Conservation (phyloP, 805 yeast genomes). For the Phaffomyces thermotolerans region DNA sequence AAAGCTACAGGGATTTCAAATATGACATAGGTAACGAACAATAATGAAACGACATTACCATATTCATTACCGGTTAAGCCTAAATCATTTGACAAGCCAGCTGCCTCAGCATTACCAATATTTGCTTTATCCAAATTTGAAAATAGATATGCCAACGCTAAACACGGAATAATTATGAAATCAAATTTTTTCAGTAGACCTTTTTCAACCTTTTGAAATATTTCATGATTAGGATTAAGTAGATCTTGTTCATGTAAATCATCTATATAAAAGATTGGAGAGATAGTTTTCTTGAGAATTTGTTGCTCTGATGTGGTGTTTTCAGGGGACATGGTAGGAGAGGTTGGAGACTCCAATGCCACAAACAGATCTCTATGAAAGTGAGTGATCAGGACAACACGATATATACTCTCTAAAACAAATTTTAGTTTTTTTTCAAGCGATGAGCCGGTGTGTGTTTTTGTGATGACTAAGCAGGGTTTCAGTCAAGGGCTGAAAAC, state of each 20-base stretch:
- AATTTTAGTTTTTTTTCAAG: no score
- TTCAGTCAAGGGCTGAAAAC: no score
- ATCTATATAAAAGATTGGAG: no score
- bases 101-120: slow-evolving; percentile 52
- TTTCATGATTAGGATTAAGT: slow-evolving; percentile 1
- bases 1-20: slow-evolving; percentile 34
- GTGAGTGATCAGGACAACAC: no score
- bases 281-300: no score
- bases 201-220: slow-evolving; percentile 23
- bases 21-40: slow-evolving; percentile 38
- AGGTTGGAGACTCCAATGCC: no score
- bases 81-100: slow-evolving; percentile 40
- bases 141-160: slow-evolving; percentile 36
- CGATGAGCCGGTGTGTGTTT: no score
- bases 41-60: slow-evolving; percentile 37
- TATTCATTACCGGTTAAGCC: slow-evolving; percentile 33
- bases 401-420: no score
- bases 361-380: no score
- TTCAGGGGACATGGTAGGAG: no score
- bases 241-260: background rate
- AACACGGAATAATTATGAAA: slow-evolving; percentile 34
- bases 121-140: slow-evolving; percentile 48
- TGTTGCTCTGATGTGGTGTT: no score
- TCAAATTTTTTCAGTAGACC: slow-evolving; percentile 36
- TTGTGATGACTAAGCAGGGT: no score